phyloP scores from a whole-genome alignment of 352 stramenopile genomes.

The Phytopythium vexans region DNA sequence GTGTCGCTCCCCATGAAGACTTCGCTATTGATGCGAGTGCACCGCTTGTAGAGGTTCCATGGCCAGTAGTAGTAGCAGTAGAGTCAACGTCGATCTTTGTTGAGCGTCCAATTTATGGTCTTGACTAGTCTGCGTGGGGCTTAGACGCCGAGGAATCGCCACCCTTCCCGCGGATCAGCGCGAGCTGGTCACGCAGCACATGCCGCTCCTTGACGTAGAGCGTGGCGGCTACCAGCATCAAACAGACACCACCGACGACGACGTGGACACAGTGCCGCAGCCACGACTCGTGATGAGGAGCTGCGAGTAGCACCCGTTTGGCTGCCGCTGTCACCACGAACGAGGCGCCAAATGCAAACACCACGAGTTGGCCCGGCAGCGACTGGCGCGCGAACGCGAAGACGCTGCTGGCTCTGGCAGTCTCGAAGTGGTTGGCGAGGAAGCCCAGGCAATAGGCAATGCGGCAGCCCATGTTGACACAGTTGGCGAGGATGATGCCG shows the following conservation, averaged over 20 bases:
- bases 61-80: background rate
- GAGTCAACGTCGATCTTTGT: background rate
- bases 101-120: too few relatives aligned
- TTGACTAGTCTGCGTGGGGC: too few relatives aligned
- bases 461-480: constrained; percentile 84
- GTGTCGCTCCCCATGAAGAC: constrained; percentile 44
- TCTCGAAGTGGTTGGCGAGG: constrained; percentile 56
- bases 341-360: constrained; percentile 38
- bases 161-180: constrained; percentile 14
- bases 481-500: constrained; percentile 85
- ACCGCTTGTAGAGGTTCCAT: constrained; percentile 1
- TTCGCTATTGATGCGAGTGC: constrained; percentile 10
- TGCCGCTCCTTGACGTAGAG: constrained; percentile 52
- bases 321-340: constrained; percentile 38
- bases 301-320: constrained; percentile 31
- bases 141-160: background rate
- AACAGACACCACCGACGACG: constrained; percentile 40
- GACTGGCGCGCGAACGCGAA: constrained; percentile 45
- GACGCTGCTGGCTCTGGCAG: constrained; percentile 3
- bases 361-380: constrained; percentile 45
- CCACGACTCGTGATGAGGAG: constrained; percentile 16
- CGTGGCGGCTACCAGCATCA: constrained; percentile 27
- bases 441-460: constrained; percentile 81
- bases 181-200: constrained; percentile 30
- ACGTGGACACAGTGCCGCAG: constrained; percentile 41